Percentiles rank a stretch among this genome's conserved stretches.
Evolutionary conservation across 768 basidiomycete genomes (phyloP).

Genomic region (Amanita pallidorosea): DNA sequence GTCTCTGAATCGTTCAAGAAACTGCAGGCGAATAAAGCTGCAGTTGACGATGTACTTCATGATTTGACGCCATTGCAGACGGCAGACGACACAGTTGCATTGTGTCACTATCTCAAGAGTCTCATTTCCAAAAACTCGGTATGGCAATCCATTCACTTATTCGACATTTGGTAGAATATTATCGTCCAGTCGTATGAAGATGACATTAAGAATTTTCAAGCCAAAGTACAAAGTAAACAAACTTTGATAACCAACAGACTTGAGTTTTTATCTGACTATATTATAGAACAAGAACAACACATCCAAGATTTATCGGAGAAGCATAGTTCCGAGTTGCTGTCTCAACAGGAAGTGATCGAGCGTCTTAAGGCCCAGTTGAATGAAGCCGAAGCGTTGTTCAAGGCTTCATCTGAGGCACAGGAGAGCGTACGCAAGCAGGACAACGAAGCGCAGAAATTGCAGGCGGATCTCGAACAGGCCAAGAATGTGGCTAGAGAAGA

Average conservation of each 20-base stretch:
- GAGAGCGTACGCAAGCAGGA: constrained; percentile 39
- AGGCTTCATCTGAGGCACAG: constrained; percentile 39
- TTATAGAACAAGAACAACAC: constrained; percentile 71
- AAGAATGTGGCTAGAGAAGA: constrained; percentile 75
- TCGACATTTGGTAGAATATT: neutral
- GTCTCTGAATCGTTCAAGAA: constrained; percentile 70
- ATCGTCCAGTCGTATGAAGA: constrained; percentile 48
- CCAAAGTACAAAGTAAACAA: constrained; percentile 61
- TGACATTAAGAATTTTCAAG: constrained; percentile 70
- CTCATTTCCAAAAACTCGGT: constrained; percentile 64
- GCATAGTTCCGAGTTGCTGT: constrained; percentile 70
- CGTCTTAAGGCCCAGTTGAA: constrained; percentile 55
- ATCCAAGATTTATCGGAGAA: constrained; percentile 79
- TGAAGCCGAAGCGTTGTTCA: constrained; percentile 61
- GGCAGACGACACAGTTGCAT: constrained; percentile 49
- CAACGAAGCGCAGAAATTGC: constrained; percentile 47
- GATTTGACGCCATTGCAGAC: constrained; percentile 65
- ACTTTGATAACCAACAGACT: neutral
- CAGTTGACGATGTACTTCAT: constrained; percentile 55
- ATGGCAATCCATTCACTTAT: constrained; percentile 11
- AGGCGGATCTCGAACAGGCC: constrained; percentile 49
- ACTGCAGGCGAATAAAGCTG: constrained; percentile 60
- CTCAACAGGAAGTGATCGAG: constrained; percentile 67
- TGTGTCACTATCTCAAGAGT: constrained; percentile 67
- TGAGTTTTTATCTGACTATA: neutral